Base-by-base conservation (phyloP, 331 rosid genomes). In the Prunus yedoensis region DNA sequence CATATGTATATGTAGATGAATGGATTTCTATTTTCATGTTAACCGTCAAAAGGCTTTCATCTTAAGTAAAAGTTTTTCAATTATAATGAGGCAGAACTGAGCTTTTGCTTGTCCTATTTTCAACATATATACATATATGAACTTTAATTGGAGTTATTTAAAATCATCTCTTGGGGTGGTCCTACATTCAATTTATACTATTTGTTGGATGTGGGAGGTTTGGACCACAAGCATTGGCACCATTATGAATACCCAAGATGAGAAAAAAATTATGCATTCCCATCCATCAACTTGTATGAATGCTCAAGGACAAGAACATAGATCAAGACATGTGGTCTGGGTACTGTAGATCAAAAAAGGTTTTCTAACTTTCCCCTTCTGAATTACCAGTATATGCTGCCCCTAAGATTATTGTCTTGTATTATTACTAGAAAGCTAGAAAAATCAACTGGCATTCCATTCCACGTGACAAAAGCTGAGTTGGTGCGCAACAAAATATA, bases 191-290 rank as follows among this genome's bases (percentile, higher is more conserved):
- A 35, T 66, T 76, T 75, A 7, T 38, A 38, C 8, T 38, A 74
- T 69, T 70, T 81, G 59, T 70, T 81, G 59, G 50, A 71, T 67
- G 79, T 30, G 62, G 63, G 41, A 18, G 67, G 38, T 77, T 74
- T 77, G 86, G 86, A 82, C 86, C 88, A 82, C 86, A 82, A 5
- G 23, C 35, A 38, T 38, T 54, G 25, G 52, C 68, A 66, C 46
- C 66, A 41, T 30, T 23, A 51, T 65, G 54, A 75, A 65, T 64
- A 23, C 27, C 21, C 56, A 57, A 57, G 54, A 38, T 30, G 63
- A 30, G 63, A 57, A 30, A 57, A 27, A 6, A 23, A 14, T 13
- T 57, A 12, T 20, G 18, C 10, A 10, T 25, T 28, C 43, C 18
- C 8, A 41, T 58, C 67, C 56, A 58, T 56, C 66, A 32, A 13